Percentiles rank a stretch among this genome's conserved stretches.
Conservation (phyloP, 163 green algal genomes). For the Coccomyxa subellipsoidea region DNA sequence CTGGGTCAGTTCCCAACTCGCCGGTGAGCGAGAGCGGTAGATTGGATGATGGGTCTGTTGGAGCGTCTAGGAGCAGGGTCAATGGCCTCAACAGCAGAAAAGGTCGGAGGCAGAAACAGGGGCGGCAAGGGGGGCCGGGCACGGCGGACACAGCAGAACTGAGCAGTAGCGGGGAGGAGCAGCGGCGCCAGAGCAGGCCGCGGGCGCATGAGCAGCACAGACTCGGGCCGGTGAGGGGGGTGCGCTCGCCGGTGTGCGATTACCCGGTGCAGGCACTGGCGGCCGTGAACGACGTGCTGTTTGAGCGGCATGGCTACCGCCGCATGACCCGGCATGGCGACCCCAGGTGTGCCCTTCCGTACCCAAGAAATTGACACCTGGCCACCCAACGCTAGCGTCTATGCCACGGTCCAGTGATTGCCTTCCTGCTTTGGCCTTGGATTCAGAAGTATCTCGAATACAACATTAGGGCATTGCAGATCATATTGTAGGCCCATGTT, state of each 20-base stretch:
- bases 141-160: background rate
- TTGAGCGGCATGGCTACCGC: slow-evolving; percentile 57
- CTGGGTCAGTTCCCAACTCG: background rate
- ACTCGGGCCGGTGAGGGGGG: background rate
- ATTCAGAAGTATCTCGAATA: too few species aligned
- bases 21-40: background rate
- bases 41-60: background rate
- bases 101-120: background rate
- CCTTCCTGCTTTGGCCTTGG: too few species aligned
- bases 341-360: slow-evolving; percentile 24
- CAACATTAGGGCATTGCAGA: too few species aligned
- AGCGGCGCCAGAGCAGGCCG: background rate
- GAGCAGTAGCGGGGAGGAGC: background rate
- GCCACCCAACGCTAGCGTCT: too few species aligned
- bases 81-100: background rate
- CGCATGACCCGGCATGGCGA: slow-evolving; percentile 56
- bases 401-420: too few species aligned
- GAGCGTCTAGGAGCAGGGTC: background rate
- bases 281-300: slow-evolving; percentile 58
- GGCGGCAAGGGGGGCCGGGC: background rate
- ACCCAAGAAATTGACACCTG: too few species aligned
- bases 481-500: too few species aligned
- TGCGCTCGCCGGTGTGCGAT: background rate
- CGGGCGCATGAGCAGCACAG: background rate
- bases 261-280: slow-evolving; percentile 38